phyloP scores from a whole-genome alignment of 73 alveolate genomes.

The Uronychia setigera region DNA sequence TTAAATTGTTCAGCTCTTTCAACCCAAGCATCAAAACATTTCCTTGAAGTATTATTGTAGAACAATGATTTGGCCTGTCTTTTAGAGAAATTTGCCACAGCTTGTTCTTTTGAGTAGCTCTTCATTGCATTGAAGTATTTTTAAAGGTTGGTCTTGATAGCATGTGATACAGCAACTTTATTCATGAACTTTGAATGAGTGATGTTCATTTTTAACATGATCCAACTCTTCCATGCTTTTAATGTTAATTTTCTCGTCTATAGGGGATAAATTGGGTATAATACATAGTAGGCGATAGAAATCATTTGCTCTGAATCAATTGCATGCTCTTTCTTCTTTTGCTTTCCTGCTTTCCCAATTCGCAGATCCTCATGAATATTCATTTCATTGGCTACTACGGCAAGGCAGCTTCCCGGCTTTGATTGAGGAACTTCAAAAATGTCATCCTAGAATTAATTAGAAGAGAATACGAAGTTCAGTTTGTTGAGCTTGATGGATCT shows the following conservation, averaged over 20 bases:
- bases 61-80: not conserved
- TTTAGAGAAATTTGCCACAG: not conserved
- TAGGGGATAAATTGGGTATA: not conserved
- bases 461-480: not conserved
- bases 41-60: not conserved
- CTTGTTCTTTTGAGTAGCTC: not conserved
- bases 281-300: not conserved
- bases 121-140: not conserved
- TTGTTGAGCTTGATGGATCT: not conserved
- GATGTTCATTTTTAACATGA: not conserved
- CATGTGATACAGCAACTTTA: not conserved
- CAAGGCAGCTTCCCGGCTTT: not conserved
- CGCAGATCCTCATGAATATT: too few species aligned
- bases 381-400: not conserved
- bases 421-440: not conserved
- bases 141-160: not conserved
- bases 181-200: not conserved
- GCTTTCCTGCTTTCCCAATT: too few species aligned
- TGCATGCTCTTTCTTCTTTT: not conserved
- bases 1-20: not conserved
- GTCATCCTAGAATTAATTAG: not conserved
- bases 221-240: not conserved
- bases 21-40: not conserved
- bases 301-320: constrained; percentile 1
- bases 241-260: not conserved